Conservation (phyloP, 2,329 filamentous ascomycete species). For the Hypoxylon rubiginosum region DNA sequence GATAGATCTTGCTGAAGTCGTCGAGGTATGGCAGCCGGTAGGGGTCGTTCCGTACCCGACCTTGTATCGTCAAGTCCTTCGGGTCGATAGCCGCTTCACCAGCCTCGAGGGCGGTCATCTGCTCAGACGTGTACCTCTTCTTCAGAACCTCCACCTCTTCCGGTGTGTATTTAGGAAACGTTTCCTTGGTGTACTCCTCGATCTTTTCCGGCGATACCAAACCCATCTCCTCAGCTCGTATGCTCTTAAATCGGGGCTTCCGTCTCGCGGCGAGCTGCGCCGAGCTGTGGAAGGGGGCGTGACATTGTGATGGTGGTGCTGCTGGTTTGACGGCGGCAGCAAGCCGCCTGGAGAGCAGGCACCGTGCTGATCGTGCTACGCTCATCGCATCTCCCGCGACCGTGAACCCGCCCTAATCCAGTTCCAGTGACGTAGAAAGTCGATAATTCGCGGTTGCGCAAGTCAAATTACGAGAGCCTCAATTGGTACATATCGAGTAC, state of each 20-base stretch:
- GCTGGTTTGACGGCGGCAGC: constrained; percentile 51
- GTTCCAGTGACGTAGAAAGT: constrained; percentile 36
- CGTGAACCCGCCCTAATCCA: constrained; percentile 41
- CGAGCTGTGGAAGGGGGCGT: constrained; percentile 65
- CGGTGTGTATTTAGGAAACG: constrained; percentile 74
- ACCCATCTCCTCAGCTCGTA: constrained; percentile 66
- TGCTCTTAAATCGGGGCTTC: constrained; percentile 65
- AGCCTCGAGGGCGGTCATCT: constrained; percentile 84
- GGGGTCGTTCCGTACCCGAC: constrained; percentile 77
- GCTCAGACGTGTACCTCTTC: constrained; percentile 81
- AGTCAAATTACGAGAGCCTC: constrained; percentile 24
- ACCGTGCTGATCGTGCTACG: constrained; percentile 67
- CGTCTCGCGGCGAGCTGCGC: constrained; percentile 61
- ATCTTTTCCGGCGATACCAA: constrained; percentile 61
- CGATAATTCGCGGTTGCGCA: constrained; percentile 15
- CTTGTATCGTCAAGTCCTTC: constrained; percentile 80
- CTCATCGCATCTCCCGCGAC: constrained; percentile 62
- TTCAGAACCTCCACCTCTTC: constrained; percentile 74
- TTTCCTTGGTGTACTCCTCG: constrained; percentile 60
- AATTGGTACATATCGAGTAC: constrained; percentile 40
- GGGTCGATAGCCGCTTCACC: constrained; percentile 83
- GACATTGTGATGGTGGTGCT: constrained; percentile 51
- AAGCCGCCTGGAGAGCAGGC: constrained; percentile 66
- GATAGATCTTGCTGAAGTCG: constrained; percentile 82
- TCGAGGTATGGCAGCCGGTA: constrained; percentile 83